Percentiles rank a stretch among this genome's conserved stretches.
phyloP scores from a whole-genome alignment of 306 rosid species.

The Prunus salicina region DNA sequence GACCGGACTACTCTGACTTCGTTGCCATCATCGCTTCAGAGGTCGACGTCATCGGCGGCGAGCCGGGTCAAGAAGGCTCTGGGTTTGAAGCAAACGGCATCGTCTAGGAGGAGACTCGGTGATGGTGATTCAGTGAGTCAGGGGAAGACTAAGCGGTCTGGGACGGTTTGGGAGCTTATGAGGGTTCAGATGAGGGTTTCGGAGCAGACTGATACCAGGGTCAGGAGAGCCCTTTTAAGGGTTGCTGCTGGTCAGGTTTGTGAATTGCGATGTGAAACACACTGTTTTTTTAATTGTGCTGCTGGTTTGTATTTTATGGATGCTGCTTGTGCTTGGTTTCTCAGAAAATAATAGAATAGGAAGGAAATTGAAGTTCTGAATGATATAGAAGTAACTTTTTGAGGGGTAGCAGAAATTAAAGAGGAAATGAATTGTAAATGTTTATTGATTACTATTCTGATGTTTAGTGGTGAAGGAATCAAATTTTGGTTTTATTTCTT shows the following conservation, averaged over 20 bases:
- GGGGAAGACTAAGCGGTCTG: slow-evolving; percentile 45
- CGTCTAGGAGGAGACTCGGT: slow-evolving; percentile 35
- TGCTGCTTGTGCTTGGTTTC: neutral
- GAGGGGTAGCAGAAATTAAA: neutral
- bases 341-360: neutral
- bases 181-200: slow-evolving; percentile 83
- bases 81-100: slow-evolving; percentile 60
- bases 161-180: slow-evolving; percentile 75
- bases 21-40: slow-evolving; percentile 52
- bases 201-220: slow-evolving; percentile 78
- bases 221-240: slow-evolving; percentile 74
- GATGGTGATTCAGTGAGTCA: slow-evolving; percentile 29
- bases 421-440: neutral
- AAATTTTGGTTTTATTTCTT: neutral
- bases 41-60: slow-evolving; percentile 88
- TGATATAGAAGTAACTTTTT: neutral
- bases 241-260: slow-evolving; percentile 90
- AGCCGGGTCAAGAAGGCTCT: slow-evolving; percentile 83
- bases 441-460: neutral
- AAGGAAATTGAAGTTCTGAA: neutral
- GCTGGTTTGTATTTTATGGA: neutral
- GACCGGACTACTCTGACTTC: slow-evolving; percentile 40
- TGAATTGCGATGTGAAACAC: neutral
- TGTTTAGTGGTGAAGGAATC: neutral
- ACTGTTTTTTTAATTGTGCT: neutral